Base-by-base conservation (phyloP, 345 rosid genomes). In the Anastatica hierochuntica region DNA sequence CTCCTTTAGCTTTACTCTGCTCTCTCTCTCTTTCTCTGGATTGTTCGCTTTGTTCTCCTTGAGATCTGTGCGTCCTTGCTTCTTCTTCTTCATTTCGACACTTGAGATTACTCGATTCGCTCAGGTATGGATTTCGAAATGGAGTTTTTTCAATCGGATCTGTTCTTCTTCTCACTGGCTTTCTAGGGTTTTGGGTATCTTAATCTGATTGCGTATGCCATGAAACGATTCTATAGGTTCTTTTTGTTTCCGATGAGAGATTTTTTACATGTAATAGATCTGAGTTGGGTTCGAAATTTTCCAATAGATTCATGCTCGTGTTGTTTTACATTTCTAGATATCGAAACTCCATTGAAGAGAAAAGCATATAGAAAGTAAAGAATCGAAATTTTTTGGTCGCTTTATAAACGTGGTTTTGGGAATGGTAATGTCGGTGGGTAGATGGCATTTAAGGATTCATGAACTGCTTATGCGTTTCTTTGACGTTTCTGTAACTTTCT, bases 81-180 rank as follows among this genome's bases (percentile, higher is more conserved):
- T 27, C 41, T 55, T 17, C 33, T 18, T 41, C 54, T 16, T 45
- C 47, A 7, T 44, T n/a, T 53, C 7, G 17, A 49, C 38, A 17
- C 48, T 40, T 44, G 29, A 29, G 20, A 31, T 73, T 50, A 2
- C 18, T 30, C 50, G 43, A 26, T 42, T 56, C 23, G 40, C 54
- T 54, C 64, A 41, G 84, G 84, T 81, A 42, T 56, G 64, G 55
- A 20, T 68, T 67, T 71, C 58, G 41, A 62, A 62, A 53, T 59
- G 40, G 16, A n/a, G n/a, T n/a, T n/a, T 34, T 27, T 38, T 29
- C 39, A 66, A 58, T 49, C 34, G 9, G 52, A 5, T 27, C 34
- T 12, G 35, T 43, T 41, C 45, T 56, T 33, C 30, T 2, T 21
- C 40, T 57, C 35, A 42, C 37, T 11, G 16, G 16, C 21, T 62